These are phyloP conservation scores for Phtheirospermum japonicum DNA, from an alignment of 257 asterid species.

Conservation along the genomic window DNA sequence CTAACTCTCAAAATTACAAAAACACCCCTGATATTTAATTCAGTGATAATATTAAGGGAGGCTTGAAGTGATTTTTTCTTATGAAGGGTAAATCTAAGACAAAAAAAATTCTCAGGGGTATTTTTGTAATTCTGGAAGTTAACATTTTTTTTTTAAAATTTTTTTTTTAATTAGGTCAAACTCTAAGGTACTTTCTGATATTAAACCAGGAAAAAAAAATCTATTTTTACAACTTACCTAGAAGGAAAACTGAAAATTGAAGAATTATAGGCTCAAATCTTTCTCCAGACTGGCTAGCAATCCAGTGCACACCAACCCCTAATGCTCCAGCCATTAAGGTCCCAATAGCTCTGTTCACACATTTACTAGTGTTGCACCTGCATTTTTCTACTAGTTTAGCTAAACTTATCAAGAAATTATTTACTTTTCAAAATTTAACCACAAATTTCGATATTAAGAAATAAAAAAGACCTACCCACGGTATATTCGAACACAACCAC, in stretches of 20 bases:
- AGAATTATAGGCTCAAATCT: slow-evolving; percentile 62
- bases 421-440: not conserved
- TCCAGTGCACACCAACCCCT: slow-evolving; percentile 91
- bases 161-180: not conserved
- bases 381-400: not conserved
- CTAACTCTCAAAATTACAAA: no score
- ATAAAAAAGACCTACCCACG: slow-evolving; percentile 49
- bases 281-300: slow-evolving; percentile 62
- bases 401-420: no score
- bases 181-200: no score
- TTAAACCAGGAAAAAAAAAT: no score
- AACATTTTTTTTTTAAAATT: no score
- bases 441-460: not conserved
- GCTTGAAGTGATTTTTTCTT: no score
- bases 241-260: slow-evolving; percentile 61
- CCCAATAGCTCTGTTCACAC: slow-evolving; percentile 63
- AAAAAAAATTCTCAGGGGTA: no score
- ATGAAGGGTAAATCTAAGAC: no score
- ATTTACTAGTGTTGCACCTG: slow-evolving; percentile 69
- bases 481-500: slow-evolving; percentile 80
- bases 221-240: slow-evolving; percentile 38
- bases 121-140: no score
- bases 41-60: no score
- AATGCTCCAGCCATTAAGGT: slow-evolving; percentile 70
- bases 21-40: no score